Percentiles rank a stretch among this genome's conserved stretches.
Conservation (phyloP, 2,329 filamentous ascomycete genomes). For the Sclerotinia trifoliorum region DNA sequence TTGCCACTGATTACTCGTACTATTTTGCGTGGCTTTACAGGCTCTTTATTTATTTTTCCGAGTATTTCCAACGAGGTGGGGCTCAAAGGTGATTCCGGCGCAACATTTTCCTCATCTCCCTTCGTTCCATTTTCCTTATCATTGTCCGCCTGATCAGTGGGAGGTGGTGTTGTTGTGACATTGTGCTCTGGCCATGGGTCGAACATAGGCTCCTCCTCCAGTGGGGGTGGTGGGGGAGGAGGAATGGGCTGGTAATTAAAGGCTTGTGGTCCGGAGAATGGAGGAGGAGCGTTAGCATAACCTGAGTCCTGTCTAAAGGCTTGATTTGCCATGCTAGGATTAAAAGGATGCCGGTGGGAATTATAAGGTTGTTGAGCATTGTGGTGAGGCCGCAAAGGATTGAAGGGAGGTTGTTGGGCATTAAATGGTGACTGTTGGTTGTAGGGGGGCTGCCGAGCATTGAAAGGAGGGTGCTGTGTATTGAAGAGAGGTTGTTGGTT, state of each 20-base stretch:
- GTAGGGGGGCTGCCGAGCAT: slow-evolving; percentile 16
- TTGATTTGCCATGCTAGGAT: slow-evolving; percentile 15
- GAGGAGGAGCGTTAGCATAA: slow-evolving; percentile 35
- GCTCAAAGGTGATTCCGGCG: slow-evolving; percentile 27
- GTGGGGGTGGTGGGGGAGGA: slow-evolving; percentile 5
- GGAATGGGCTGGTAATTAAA: slow-evolving; percentile 18
- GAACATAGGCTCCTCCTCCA: slow-evolving; percentile 14
- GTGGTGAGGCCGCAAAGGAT: slow-evolving; percentile 27
- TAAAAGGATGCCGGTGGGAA: not conserved
- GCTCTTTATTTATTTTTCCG: slow-evolving; percentile 30
- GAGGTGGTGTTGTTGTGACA: slow-evolving; percentile 18
- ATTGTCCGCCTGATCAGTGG: slow-evolving; percentile 7
- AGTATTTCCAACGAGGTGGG: slow-evolving; percentile 37
- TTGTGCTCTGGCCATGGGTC: slow-evolving; percentile 23
- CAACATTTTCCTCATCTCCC: slow-evolving; percentile 1
- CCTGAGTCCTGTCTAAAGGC: slow-evolving; percentile 37
- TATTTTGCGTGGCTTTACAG: slow-evolving; percentile 25
- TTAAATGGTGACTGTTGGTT: slow-evolving; percentile 23
- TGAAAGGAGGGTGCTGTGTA: slow-evolving; percentile 22
- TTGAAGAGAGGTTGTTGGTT: slow-evolving; percentile 3
- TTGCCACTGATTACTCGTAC: slow-evolving; percentile 26
- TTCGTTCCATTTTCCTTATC: slow-evolving; percentile 15
- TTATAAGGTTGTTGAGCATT: slow-evolving; percentile 7
- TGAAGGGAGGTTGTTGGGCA: slow-evolving; percentile 37
- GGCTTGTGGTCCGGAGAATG: slow-evolving; percentile 33